Base-by-base conservation (phyloP, 495 filamentous ascomycete genomes). In the Aspergillus biplanus region DNA sequence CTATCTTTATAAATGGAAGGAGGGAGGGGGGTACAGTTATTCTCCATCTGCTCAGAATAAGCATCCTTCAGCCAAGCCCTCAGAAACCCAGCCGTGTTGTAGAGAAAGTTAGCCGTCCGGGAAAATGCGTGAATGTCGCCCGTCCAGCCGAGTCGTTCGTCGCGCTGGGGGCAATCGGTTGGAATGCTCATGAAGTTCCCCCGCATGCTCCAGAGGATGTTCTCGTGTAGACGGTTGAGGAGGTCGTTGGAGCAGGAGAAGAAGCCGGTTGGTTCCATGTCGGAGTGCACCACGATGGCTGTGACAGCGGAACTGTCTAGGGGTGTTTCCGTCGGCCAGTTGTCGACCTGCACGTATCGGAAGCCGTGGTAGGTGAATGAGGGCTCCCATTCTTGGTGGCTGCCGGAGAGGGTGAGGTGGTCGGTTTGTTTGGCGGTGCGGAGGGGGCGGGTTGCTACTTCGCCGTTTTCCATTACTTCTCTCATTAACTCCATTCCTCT, bases 81-180 rank as follows among this genome's bases (percentile, higher is more conserved):
- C 33, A 83, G 77, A 68, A 87, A 80, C 1, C 82, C 82, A 0
- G 74, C 65, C 0, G 80, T 78, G 60, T 85, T 75, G 59, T 82
- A 86, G 4, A 87, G 69, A 62, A 80, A 85, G 58, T 76, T 81
- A 0, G 83, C 82, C 0, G 82, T 80, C 0, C 81, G 81, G 0
- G 74, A 68, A 64, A 87, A 87, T 9, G 81, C 76, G 58, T 83
- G 78, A 13, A 79, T 76, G 62, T 87, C 83, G 7, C 83, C 84
- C 0, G 84, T 85, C 84, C 84, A 87, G 6, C 84, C 84, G 1
- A 87, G 67, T 2, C 84, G 77, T 66, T 87, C 84, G 58, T 87
- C 84, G 16, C 84, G 75, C 63, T 85, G 82, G 0, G 83, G 82
- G 58, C 84, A 86, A 56, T 87, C 84, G 0, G 82, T 86, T 4